phyloP scores from a whole-genome alignment of 495 filamentous ascomycete genomes.

The Halenospora varia region DNA sequence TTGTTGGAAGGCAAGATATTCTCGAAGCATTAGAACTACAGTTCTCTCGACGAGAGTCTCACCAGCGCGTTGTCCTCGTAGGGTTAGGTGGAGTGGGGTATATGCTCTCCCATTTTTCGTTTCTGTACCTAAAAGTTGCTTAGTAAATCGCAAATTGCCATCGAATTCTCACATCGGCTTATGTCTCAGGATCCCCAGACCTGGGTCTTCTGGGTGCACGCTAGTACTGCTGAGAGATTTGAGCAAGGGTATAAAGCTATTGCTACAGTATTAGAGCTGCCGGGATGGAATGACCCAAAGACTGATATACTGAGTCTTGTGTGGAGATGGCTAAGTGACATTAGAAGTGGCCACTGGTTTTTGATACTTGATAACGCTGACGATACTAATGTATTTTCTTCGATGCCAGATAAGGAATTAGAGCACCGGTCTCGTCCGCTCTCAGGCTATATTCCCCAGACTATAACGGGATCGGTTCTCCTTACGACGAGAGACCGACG shows the following conservation, averaged over 20 bases:
- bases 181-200: slow-evolving; percentile 27
- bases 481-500: slow-evolving; percentile 34
- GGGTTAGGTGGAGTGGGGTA: no score
- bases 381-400: slow-evolving; percentile 28
- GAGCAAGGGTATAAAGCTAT: slow-evolving; percentile 35
- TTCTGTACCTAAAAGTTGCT: no score
- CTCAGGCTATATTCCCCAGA: slow-evolving; percentile 34
- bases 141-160: slow-evolving; percentile 53
- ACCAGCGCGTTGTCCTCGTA: no score
- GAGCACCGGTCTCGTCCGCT: slow-evolving; percentile 6
- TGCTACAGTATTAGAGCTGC: slow-evolving; percentile 31
- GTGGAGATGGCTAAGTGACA: slow-evolving; percentile 33
- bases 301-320: slow-evolving; percentile 35
- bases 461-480: slow-evolving; percentile 33
- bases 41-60: no score
- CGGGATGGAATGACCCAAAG: slow-evolving; percentile 32
- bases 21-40: no score
- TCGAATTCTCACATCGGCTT: slow-evolving; percentile 40
- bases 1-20: no score
- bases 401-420: background rate
- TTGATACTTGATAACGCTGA: slow-evolving; percentile 44
- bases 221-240: slow-evolving; percentile 30
- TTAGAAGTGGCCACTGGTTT: slow-evolving; percentile 37
- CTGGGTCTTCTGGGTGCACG: slow-evolving; percentile 47
- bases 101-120: no score